These are phyloP conservation scores for Pseudogymnoascus sp. DNA, from an alignment of 2,329 filamentous ascomycete species.

Conservation along the genomic window DNA sequence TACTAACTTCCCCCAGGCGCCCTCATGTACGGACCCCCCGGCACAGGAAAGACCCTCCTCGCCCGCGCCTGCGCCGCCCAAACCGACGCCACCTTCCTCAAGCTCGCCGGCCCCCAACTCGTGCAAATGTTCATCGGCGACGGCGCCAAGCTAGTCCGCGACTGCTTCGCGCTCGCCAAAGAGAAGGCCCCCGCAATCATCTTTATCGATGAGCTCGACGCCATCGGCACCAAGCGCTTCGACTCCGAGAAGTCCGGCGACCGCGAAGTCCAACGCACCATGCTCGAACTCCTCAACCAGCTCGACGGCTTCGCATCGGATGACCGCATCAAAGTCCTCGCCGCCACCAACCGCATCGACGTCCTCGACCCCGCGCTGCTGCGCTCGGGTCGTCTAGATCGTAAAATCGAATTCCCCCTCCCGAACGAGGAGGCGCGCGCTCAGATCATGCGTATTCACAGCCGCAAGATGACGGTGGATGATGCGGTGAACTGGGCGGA, in stretches of 20 bases:
- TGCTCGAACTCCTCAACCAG: constrained; percentile 98
- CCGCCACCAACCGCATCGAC: constrained; percentile 90
- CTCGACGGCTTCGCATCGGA: constrained; percentile 96
- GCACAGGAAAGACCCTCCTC: constrained; percentile 85
- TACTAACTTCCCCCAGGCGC: constrained; percentile 55
- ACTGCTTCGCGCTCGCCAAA: constrained; percentile 95
- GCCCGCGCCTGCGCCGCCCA: constrained; percentile 95
- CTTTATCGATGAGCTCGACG: constrained; percentile 98
- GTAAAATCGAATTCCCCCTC: constrained; percentile 97
- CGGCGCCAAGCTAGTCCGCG: constrained; percentile 92
- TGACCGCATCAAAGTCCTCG: constrained; percentile 92
- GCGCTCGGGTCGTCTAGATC: constrained; percentile 84
- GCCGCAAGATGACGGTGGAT: constrained; percentile 95
- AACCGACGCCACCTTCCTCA: constrained; percentile 97
- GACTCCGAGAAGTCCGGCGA: constrained; percentile 98
- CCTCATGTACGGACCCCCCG: constrained; percentile 93
- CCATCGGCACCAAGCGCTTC: constrained; percentile 97
- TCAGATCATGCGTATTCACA: constrained; percentile 96
- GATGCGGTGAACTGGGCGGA: constrained; percentile 93
- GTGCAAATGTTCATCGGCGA: constrained; percentile 99
- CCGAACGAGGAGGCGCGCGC: constrained; percentile 96
- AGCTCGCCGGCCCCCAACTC: constrained; percentile 92
- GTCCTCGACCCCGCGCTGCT: constrained; percentile 88
- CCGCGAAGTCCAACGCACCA: constrained; percentile 94
- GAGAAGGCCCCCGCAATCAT: constrained; percentile 99